Conservation (phyloP, 371 early-diverging fungal genomes). For the Mortierella sp. region DNA sequence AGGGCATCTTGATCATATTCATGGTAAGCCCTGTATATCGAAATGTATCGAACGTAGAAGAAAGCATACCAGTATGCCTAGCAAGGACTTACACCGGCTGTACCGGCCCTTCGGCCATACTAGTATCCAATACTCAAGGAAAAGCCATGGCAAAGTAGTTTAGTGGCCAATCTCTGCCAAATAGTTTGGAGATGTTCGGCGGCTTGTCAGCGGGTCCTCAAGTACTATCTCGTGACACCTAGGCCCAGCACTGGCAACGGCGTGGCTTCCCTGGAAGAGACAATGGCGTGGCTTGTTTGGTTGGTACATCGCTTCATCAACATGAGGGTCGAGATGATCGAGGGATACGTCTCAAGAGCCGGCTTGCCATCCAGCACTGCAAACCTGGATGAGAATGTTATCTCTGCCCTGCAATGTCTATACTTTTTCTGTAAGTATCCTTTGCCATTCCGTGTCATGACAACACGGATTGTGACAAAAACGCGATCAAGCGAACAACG, state of each 20-base stretch:
- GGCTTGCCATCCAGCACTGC: conserved; percentile 41
- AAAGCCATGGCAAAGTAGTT: conserved; percentile 46
- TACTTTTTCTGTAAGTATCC: conserved; percentile 46
- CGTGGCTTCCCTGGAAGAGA: conserved; percentile 44
- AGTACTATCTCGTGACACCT: conserved; percentile 46
- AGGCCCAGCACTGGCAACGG: conserved; percentile 41
- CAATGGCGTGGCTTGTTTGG: conserved; percentile 56
- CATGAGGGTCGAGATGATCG: conserved; percentile 43
- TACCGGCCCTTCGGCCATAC: too few species aligned
- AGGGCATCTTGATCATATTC: conserved; percentile 54
- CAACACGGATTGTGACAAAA: too few species aligned
- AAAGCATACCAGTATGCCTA: too few species aligned
- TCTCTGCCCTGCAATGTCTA: conserved; percentile 45
- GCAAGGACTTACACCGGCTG: too few species aligned
- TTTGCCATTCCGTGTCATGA: too few species aligned
- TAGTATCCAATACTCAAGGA: conserved; percentile 50
- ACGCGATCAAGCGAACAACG: too few species aligned
- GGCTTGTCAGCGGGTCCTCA: conserved; percentile 40
- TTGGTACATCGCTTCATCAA: conserved; percentile 50
- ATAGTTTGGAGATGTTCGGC: conserved; percentile 44
- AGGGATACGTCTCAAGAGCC: conserved; percentile 24
- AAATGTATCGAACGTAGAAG: neutral
- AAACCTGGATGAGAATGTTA: conserved; percentile 41
- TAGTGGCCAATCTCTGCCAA: conserved; percentile 46
- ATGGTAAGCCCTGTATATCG: conserved; percentile 20